phyloP scores from a whole-genome alignment of 192 early-diverging fungal genomes.

The Neocallimastix lanati region DNA sequence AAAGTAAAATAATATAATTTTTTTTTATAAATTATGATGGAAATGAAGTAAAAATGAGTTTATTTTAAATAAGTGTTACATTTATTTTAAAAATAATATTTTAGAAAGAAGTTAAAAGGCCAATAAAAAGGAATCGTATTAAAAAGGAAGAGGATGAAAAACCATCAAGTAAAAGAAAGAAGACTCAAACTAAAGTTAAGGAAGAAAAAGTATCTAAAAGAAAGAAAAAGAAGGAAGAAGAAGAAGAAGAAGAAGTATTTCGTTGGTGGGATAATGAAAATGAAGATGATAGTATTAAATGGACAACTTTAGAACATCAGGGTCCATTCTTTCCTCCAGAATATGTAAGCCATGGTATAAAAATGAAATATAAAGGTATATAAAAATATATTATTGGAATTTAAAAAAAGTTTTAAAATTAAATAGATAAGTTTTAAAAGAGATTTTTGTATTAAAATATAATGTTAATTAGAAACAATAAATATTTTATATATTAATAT shows the following conservation, averaged over 20 bases:
- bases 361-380: conserved; percentile 68
- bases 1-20: no score
- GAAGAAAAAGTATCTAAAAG: conserved; percentile 1
- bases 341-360: conserved; percentile 75
- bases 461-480: no score
- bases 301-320: conserved; percentile 69
- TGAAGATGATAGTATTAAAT: conserved; percentile 48
- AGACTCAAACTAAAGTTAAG: background rate
- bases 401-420: background rate
- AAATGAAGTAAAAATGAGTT: no score
- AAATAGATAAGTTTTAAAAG: no score
- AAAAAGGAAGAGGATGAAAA: background rate
- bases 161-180: background rate
- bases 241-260: conserved; percentile 24
- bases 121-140: background rate
- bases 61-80: no score
- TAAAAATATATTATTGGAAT: no score
- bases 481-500: no score
- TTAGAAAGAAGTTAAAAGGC: background rate
- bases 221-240: conserved; percentile 1
- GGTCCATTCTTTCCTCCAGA: conserved; percentile 81
- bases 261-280: conserved; percentile 5
- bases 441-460: no score
- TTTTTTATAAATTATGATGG: no score
- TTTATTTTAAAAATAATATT: no score